Evolutionary conservation across 78 protist genomes (phyloP).

Genomic region (Isochrysis galbana): DNA sequence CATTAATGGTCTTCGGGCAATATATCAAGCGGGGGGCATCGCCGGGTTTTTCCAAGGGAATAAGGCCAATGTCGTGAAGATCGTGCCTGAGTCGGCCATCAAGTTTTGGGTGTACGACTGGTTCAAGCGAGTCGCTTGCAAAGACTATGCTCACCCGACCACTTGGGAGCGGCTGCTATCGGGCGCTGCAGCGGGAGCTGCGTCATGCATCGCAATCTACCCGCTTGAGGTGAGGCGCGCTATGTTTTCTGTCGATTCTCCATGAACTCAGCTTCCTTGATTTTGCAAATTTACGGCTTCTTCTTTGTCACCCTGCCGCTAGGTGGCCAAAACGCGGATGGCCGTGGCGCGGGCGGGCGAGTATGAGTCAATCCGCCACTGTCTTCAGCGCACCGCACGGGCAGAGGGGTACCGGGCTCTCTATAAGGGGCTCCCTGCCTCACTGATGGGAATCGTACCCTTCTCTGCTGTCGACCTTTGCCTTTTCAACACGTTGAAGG

Average conservation of each 20-base stretch:
- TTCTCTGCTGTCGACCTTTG: conserved; percentile 27
- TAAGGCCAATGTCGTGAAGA: conserved; percentile 24
- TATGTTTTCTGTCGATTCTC: too few species aligned
- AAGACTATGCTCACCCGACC: background rate
- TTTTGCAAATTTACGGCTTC: too few species aligned
- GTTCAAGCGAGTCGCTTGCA: background rate
- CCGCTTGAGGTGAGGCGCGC: too few species aligned
- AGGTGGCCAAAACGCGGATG: conserved; percentile 40
- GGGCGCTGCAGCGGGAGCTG: conserved; percentile 40
- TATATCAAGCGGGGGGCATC: background rate
- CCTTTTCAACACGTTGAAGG: background rate
- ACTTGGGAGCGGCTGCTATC: background rate
- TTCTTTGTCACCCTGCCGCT: too few species aligned
- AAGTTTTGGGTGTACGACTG: background rate
- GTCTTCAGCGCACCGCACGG: background rate
- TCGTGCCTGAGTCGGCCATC: background rate
- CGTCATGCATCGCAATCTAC: conserved; percentile 12
- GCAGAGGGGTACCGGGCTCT: conserved; percentile 27
- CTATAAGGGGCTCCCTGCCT: conserved; percentile 16
- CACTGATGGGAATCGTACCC: conserved; percentile 31
- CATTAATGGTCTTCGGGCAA: background rate
- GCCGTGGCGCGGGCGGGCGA: background rate
- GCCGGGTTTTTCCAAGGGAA: conserved; percentile 33
- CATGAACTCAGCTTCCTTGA: too few species aligned
- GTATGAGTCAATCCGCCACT: background rate